Evolutionary conservation across 1,139 yeast genomes (phyloP), one percentile per base, ranked within the genome.

Genomic region (Lodderomyces margitis): DNA sequence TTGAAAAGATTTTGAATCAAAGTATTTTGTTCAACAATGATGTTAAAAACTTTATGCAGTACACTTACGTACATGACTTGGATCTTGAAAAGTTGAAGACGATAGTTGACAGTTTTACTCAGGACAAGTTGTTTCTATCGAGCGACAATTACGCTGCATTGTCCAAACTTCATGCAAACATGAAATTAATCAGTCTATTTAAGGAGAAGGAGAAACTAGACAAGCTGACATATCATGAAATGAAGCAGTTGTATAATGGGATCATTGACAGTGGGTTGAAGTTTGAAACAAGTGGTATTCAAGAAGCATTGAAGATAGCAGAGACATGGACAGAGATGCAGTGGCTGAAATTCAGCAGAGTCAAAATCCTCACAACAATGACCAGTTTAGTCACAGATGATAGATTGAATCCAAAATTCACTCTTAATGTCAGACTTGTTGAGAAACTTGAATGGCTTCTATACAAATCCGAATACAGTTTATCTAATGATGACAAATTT

Each of bases 281-380:
- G 19, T 59, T 66, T 39, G 52, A 57, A 28, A 36, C 51, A 4
- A 39, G 46, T 38, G 54, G 53, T 2, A 49, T 61, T 1, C 37
- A 51, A 10, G 61, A 59, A 27, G 54, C 54, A 5, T 40, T 70
- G 46, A 15, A 38, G 16, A 46, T 47, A 11, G 58, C 68, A 5
- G 78, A 72, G 39, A 58, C 58, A 1, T 81, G 86, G 84, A 55
- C 74, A 6, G 36, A 44, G 7, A 35, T 41, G 3, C 35, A 51
- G 7, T 57, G 59, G 56, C 60, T 10, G 6, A 51, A 53, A 8
- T 63, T 80, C 20, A 64, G 65, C 45, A 58, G 60, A 23, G 46
- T 69, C 3, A 54, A 54, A 27, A 38, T 65, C 2, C 47, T 57
- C 3, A 56, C 68, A 6, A 63, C 67, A 5, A 59, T 61, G 32